A percentile compares a stretch with the other conserved stretches of the same genome.
These are phyloP conservation scores for Coemansia asiatica DNA, from an alignment of 192 early-diverging fungal species.

Conservation along the genomic window DNA sequence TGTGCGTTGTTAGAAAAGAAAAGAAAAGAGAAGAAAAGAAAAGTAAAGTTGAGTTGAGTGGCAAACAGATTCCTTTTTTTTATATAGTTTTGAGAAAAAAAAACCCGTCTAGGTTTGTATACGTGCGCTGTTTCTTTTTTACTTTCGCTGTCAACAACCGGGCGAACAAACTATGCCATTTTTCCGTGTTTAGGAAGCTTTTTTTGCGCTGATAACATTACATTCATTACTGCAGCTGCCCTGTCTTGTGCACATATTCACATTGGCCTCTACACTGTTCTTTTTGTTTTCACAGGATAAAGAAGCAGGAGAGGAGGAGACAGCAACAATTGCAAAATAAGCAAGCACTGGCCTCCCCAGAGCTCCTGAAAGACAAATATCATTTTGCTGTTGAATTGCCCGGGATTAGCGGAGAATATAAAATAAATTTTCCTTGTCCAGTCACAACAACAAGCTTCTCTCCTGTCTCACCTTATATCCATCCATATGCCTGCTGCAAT, in stretches of 20 bases:
- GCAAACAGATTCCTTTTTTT: not conserved
- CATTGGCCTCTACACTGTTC: not conserved
- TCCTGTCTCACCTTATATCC: not conserved
- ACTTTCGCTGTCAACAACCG: not conserved
- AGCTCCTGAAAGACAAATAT: not conserved
- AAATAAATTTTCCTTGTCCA: conserved; percentile 2
- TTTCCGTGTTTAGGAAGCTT: not conserved
- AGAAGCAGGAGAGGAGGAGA: too few species aligned
- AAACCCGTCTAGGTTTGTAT: not conserved
- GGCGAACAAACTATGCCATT: not conserved
- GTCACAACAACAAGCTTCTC: not conserved
- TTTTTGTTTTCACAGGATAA: too few species aligned
- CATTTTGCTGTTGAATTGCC: not conserved
- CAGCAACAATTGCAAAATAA: too few species aligned
- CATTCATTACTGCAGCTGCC: not conserved
- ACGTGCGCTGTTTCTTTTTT: not conserved
- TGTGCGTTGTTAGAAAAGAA: too few species aligned
- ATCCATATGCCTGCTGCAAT: not conserved
- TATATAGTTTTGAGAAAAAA: not conserved
- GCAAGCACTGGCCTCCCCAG: not conserved
- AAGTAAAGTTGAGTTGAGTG: conserved; percentile 5
- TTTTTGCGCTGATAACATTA: not conserved
- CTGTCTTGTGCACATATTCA: not conserved
- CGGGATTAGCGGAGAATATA: not conserved
- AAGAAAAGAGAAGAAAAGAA: conserved; percentile 7